Conservation (phyloP, 352 stramenopile genomes). For the Phytophthora kernoviae region DNA sequence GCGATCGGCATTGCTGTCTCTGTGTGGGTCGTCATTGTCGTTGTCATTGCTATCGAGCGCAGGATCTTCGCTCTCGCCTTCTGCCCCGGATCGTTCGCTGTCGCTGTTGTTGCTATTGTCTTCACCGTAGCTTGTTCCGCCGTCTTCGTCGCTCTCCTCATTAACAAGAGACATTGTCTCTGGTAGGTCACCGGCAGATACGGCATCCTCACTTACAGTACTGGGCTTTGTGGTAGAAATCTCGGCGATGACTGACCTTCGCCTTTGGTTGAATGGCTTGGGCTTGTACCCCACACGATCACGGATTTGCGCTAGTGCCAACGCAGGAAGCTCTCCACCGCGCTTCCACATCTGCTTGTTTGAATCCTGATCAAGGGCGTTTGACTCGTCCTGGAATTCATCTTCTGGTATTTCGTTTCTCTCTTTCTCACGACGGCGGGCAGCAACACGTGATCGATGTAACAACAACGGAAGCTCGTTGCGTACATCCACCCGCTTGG, state of each 20-base stretch:
- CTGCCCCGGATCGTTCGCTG: conserved; percentile 4
- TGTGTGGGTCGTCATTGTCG: neutral
- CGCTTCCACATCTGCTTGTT: conserved; percentile 39
- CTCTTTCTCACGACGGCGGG: conserved; percentile 13
- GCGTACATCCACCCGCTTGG: conserved; percentile 6
- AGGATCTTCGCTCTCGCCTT: conserved; percentile 11
- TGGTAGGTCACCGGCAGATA: neutral
- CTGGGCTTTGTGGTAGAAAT: neutral
- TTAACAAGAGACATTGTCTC: conserved; percentile 23
- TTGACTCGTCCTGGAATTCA: neutral
- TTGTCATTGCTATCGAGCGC: neutral
- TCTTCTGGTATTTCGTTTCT: conserved; percentile 1
- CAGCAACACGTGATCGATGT: conserved; percentile 12
- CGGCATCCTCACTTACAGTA: neutral
- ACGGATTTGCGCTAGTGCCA: conserved; percentile 30
- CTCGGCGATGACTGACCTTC: conserved; percentile 37
- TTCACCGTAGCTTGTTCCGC: neutral
- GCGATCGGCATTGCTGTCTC: neutral
- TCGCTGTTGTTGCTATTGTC: conserved; percentile 1
- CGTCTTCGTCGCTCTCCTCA: conserved; percentile 19
- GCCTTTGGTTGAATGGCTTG: conserved; percentile 5
- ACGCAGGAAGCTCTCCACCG: conserved; percentile 21
- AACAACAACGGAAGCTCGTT: conserved; percentile 23
- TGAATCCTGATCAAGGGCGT: conserved; percentile 13
- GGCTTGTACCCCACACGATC: conserved; percentile 26